phyloP scores from a whole-genome alignment of 306 rosid species.

The Albizia julibrissin region DNA sequence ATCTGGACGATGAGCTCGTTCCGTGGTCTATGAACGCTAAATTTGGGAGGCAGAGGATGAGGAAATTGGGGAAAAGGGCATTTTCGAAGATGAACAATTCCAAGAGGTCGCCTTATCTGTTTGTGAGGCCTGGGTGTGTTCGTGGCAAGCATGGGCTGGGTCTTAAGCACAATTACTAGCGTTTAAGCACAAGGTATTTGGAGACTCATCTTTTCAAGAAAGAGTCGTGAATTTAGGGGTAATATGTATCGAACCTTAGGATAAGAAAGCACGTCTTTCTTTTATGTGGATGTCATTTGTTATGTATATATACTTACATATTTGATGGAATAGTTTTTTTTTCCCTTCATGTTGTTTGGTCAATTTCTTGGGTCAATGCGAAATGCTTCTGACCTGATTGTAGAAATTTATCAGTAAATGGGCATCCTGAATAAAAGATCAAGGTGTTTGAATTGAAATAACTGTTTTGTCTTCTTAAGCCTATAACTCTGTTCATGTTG shows the following conservation, averaged over 20 bases:
- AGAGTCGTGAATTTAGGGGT: conserved; percentile 10
- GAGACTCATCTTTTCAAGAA: not conserved
- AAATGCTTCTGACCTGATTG: not conserved
- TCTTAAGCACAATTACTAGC: conserved; percentile 55
- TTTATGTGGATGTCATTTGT: conserved; percentile 27
- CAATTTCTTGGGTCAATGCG: not conserved
- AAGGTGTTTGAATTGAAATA: conserved; percentile 9
- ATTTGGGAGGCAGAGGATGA: conserved; percentile 81
- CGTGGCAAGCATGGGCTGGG: conserved; percentile 93
- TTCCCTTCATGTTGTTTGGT: not conserved
- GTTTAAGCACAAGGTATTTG: not conserved
- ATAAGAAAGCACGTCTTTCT: conserved; percentile 1
- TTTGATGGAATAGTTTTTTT: not conserved
- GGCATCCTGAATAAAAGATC: conserved; percentile 13
- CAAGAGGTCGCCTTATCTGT: conserved; percentile 56
- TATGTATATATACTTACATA: not conserved
- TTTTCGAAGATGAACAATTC: conserved; percentile 66
- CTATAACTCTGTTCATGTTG: not conserved
- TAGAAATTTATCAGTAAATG: not conserved
- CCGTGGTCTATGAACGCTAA: conserved; percentile 75
- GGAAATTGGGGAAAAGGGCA: conserved; percentile 85
- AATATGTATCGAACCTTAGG: not conserved
- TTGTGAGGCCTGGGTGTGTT: conserved; percentile 75
- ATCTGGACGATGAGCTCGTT: conserved; percentile 83
- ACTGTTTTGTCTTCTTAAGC: not conserved